Conservation (phyloP, 1,139 yeast species). For the Taphrina populina region DNA sequence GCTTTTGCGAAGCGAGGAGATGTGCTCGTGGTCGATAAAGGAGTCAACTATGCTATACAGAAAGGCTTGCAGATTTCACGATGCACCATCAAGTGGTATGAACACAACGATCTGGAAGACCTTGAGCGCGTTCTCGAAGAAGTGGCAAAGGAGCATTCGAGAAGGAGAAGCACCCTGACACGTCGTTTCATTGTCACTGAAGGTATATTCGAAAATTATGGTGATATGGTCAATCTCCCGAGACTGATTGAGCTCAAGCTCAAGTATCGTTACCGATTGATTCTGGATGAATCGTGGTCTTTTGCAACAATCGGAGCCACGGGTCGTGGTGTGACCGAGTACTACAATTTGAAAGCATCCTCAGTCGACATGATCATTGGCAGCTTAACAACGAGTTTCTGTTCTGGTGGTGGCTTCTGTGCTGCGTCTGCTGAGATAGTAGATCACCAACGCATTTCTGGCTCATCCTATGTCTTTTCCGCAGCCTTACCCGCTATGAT, state of each 20-base stretch:
- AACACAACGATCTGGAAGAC: conserved; percentile 85
- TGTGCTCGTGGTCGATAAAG: conserved; percentile 80
- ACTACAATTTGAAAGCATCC: conserved; percentile 57
- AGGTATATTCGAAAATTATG: conserved; percentile 77
- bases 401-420: conserved; percentile 94
- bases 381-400: conserved; percentile 76
- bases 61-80: conserved; percentile 85
- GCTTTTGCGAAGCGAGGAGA: conserved; percentile 96
- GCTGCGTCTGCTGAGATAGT: conserved; percentile 82
- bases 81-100: conserved; percentile 72
- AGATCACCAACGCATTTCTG: conserved; percentile 86
- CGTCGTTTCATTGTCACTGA: conserved; percentile 90
- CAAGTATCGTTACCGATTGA: conserved; percentile 77
- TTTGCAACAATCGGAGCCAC: conserved; percentile 79
- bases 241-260: conserved; percentile 71
- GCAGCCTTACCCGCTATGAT: conserved; percentile 94
- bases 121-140: conserved; percentile 69
- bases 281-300: conserved; percentile 83
- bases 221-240: conserved; percentile 75
- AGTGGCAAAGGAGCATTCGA: conserved; percentile 46
- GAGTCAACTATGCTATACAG: conserved; percentile 73
- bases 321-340: conserved; percentile 85
- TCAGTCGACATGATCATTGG: conserved; percentile 85
- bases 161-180: conserved; percentile 59
- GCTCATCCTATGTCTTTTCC: conserved; percentile 86